Evolutionary conservation across 2,329 filamentous ascomycete species (phyloP), one percentile per base, ranked within the genome.

Genomic region (Bipolaris gigantea): DNA sequence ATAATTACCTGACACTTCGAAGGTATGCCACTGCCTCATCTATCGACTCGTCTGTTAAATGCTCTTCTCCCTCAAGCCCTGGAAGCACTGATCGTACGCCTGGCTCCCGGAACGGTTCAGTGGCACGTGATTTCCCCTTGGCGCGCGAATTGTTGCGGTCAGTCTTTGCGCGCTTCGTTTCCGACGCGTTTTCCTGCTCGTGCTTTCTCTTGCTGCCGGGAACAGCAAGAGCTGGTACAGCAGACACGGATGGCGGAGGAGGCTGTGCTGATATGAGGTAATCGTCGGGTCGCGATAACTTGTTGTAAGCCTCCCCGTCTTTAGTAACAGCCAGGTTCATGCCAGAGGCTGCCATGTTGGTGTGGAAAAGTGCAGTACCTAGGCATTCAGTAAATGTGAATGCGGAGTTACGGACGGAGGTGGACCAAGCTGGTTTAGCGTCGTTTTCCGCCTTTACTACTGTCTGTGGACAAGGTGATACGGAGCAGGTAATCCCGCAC

Each of bases 281-380:
- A 23, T 69, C 57, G 47, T 71, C 65, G 2, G 73, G 73, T 44
- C 73, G 65, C 32, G 63, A 63, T 21, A 74, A 62, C 54, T 73
- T 75, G 56, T 75, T 75, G 59, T 75, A 75, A 2, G 50, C 43
- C 32, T 58, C 72, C 36, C 72, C 72, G 50, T 73, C 69, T 50
- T 64, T 62, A 3, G 73, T 75, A 25, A 63, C 55, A 18, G 71
- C 71, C 25, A 63, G 32, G 33, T 73, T 73, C 13, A 61, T 50
- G 30, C 67, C 63, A 13, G 53, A 39, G 38, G 54, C 56, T 11
- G 65, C 62, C 70, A 72, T 73, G 25, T 40, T 56, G 33, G 33
- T 23, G 45, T 47, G 40, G 30, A 39, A 19, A 34, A 41, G 38
- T n/a, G 40, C 34, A 40, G 47, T 21, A 18, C 9, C 33, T 25